Base-by-base conservation (phyloP, 306 rosid genomes). In the Fragaria ananassa region DNA sequence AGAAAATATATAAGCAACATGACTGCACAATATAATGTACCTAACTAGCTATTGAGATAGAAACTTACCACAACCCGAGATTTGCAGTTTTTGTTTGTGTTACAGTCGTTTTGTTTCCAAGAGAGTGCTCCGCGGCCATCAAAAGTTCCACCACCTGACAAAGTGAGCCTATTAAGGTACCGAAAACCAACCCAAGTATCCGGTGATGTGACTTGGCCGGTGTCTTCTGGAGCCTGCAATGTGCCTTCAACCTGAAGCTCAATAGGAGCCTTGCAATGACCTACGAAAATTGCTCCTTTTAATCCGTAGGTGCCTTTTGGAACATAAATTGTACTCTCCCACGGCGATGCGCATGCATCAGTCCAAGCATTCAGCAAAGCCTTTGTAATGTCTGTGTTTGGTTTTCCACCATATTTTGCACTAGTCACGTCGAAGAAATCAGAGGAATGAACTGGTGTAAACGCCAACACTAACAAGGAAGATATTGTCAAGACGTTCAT, bases 221-320 rank as follows among this genome's bases (percentile, higher is more conserved):
- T 21, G 15, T 57, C 34, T 57, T 21, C 10, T 9, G 34, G 63
- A 57, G 63, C 63, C 63, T 21, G 63, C 63, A 57, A 57, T 23
- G 34, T 57, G 63, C 31, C 90, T 1, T 47, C 25, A 6, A 76
- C 19, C 37, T 56, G 54, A 49, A 86, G 0, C 31, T 74, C 83
- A 18, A 80, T 64, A 1, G 84, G 81, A 56, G 80, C 84, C 56
- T 81, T 76, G 84, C 90, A 83, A 21, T 86, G 87, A 1, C 86
- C 88, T 8, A 9, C 12, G 6, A 84, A 21, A 2, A 1, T 57
- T 7, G 74, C 63, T 10, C n/a, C 47, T 11, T 23, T 23, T 37
- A 84, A 15, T 58, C 35, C 18, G 37, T 1, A 84, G 10, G 41
- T 69, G 31, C 83, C 83, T 27, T 31, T 31, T 3, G 79, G 82